phyloP scores from a whole-genome alignment of 2,329 filamentous ascomycete species.

The Eutypella sp. region DNA sequence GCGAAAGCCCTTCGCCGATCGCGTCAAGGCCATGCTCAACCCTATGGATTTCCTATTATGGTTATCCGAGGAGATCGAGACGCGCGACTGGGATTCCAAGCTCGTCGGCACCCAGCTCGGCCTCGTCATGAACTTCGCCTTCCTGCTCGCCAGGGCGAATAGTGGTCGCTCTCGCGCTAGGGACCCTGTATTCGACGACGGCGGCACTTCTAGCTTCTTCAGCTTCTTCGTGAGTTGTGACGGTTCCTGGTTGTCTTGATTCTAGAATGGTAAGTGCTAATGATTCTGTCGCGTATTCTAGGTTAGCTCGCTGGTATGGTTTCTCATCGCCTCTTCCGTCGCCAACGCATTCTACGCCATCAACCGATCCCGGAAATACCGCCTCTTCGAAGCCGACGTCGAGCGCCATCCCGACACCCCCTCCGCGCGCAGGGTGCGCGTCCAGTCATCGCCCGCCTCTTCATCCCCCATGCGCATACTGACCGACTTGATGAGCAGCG shows the following conservation, averaged over 20 bases:
- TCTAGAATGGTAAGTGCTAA: slow-evolving; percentile 1
- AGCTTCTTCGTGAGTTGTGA: slow-evolving; percentile 44
- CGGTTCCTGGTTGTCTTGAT: slow-evolving; percentile 8
- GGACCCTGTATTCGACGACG: slow-evolving; percentile 84
- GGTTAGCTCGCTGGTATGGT: slow-evolving; percentile 67
- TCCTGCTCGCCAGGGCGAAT: slow-evolving; percentile 80
- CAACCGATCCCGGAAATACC: slow-evolving; percentile 76
- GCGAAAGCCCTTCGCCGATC: slow-evolving; percentile 71
- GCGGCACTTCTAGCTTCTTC: slow-evolving; percentile 60
- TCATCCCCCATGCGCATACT: slow-evolving; percentile 76
- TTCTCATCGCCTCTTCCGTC: slow-evolving; percentile 61
- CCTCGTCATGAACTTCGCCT: slow-evolving; percentile 69
- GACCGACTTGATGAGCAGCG: slow-evolving; percentile 59
- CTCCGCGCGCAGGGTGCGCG: slow-evolving; percentile 81
- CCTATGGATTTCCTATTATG: slow-evolving; percentile 86
- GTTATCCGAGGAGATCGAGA: slow-evolving; percentile 89
- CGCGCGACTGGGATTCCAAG: slow-evolving; percentile 83
- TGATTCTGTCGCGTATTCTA: slow-evolving; percentile 28
- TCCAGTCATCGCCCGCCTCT: slow-evolving; percentile 74
- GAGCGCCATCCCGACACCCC: slow-evolving; percentile 72
- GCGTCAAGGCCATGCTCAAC: slow-evolving; percentile 75
- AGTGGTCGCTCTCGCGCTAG: slow-evolving; percentile 48
- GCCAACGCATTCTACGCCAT: slow-evolving; percentile 80
- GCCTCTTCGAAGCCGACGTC: slow-evolving; percentile 83
- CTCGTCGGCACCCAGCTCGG: slow-evolving; percentile 72